Base-by-base conservation (phyloP, 2,329 filamentous ascomycete species). In the Botrytis byssoidea region DNA sequence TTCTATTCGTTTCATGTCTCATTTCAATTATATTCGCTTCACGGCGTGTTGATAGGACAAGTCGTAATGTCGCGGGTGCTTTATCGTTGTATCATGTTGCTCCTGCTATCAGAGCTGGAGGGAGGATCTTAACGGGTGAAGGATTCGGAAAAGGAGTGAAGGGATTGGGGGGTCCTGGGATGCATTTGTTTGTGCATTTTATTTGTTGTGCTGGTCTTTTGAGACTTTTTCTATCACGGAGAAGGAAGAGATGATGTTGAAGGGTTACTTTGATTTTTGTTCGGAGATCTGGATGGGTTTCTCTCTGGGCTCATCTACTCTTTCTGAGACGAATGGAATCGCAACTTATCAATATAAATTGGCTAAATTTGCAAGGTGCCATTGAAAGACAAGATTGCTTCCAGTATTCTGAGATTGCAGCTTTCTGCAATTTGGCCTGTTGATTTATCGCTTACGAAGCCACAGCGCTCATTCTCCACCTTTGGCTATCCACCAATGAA, bases 81-180 rank as follows among this genome's bases (percentile, higher is more conserved):
- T 73, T 83, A 48, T 78, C 80, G 2, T 12, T 82, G 9, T 83
- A 83, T 75, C 82, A 83, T 75, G 32, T 81, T 40, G 82, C 78
- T 9, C 81, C 81, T 6, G 66, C 77, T 4, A n/a, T 79, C 5
- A 77, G 82, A 73, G 81, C 82, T 16, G 61, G 73, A 12, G 69
- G 59, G 12, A 75, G 77, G 32, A 74, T 80, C 64, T 22, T 67
- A 20, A 29, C 63, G n/a, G 55, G 74, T 55, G 70, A 51, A 74
- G 20, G 29, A 12, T 69, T 46, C 14, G 40, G n/a, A 22, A 68
- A 18, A n/a, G 63, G 48, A 4, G 29, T 9, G 12, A 42, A 57
- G 37, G 44, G 29, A 18, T 66, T 60, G 75, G 79, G 48, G 74
- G 80, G n/a, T 18, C 79, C 79, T 9, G 73, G 73, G 72, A 37